Conservation (phyloP, 2,329 filamentous ascomycete genomes). For the Pseudogymnoascus sp. region DNA sequence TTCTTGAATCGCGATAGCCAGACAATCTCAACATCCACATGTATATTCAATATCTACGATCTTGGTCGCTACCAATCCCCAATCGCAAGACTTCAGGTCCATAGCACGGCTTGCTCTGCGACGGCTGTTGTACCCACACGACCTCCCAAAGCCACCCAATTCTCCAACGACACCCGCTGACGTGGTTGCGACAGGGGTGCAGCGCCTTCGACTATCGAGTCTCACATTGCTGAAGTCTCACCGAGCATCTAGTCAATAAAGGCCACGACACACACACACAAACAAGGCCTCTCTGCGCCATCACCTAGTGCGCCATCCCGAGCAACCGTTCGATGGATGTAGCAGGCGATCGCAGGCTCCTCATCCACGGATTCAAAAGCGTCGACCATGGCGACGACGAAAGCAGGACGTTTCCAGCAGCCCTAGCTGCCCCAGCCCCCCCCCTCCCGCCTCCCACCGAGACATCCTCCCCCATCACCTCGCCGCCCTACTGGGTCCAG, state of each 20-base stretch:
- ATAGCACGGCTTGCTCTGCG: background rate
- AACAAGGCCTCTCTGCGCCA: background rate
- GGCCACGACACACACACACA: background rate
- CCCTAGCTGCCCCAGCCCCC: background rate
- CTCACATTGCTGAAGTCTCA: background rate
- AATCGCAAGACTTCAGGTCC: background rate
- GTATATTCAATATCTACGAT: background rate
- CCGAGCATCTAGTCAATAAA: background rate
- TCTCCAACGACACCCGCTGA: background rate
- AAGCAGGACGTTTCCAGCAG: slow-evolving; percentile 12
- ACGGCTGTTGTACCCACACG: background rate
- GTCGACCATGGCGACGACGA: slow-evolving; percentile 9
- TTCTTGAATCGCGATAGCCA: background rate
- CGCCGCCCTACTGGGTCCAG: slow-evolving; percentile 35
- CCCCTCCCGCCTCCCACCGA: background rate
- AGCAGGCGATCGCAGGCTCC: background rate
- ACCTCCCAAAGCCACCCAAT: background rate
- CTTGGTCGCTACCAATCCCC: background rate
- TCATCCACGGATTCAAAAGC: slow-evolving; percentile 6
- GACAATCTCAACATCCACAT: background rate
- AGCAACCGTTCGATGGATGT: background rate
- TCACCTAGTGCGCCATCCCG: background rate
- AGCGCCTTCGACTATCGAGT: background rate
- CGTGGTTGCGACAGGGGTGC: background rate
- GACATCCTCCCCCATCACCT: slow-evolving; percentile 23